Conservation (phyloP, 441 rosid species). For the Brassica balearica region DNA sequence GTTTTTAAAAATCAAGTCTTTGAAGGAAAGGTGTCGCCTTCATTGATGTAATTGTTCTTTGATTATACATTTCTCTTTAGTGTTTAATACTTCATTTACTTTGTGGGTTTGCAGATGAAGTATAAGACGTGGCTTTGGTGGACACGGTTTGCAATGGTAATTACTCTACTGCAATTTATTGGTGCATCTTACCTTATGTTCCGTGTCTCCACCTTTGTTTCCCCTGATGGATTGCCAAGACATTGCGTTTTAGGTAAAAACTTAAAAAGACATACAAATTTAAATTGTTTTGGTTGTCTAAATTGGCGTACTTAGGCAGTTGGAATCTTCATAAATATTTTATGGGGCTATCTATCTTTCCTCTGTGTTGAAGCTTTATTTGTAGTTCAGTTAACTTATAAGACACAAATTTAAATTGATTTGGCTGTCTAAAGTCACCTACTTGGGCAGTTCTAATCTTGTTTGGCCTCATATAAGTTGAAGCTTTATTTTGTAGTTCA, state of each 20-base stretch:
- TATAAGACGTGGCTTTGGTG: slow-evolving; percentile 89
- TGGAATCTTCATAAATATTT: background rate
- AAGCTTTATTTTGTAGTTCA: slow-evolving; percentile 10
- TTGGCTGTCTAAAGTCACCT: no score
- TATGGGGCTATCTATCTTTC: no score
- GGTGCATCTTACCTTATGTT: slow-evolving; percentile 70
- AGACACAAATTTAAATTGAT: no score
- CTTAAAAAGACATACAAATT: background rate
- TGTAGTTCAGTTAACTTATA: no score
- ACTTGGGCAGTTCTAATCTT: no score
- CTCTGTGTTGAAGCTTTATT: no score
- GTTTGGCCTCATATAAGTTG: slow-evolving; percentile 5
- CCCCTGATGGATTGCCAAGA: slow-evolving; percentile 53
- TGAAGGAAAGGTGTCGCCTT: background rate
- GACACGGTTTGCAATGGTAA: slow-evolving; percentile 64
- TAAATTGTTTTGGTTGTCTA: slow-evolving; percentile 23
- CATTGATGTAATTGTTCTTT: background rate
- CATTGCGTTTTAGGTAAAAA: slow-evolving; percentile 66
- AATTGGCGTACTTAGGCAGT: slow-evolving; percentile 10
- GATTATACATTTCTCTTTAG: background rate
- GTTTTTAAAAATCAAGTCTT: slow-evolving; percentile 1
- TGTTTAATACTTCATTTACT: background rate
- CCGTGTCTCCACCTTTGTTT: slow-evolving; percentile 53
- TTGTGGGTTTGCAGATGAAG: slow-evolving; percentile 54
- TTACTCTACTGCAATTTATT: slow-evolving; percentile 67